Base-by-base conservation (phyloP, 1,139 yeast species). In the Meyerozyma sp. region DNA sequence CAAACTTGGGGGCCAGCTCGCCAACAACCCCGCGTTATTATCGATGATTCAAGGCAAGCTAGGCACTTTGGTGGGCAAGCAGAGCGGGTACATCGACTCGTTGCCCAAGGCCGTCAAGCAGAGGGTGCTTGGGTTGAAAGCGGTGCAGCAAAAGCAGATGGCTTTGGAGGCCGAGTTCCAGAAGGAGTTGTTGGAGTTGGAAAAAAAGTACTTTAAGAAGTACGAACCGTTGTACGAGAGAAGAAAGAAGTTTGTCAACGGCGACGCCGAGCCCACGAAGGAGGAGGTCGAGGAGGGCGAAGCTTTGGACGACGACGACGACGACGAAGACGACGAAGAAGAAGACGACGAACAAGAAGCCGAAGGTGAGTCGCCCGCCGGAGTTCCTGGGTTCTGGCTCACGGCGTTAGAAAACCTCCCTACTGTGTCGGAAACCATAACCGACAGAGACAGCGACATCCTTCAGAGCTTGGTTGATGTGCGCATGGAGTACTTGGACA, bases 341-440 rank as follows among this genome's bases (percentile, higher is more conserved):
- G 77, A 66, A 7, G 76, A 69, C 8, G 79, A 68, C 9, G 77
- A 69, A 18, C 69, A 66, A 25, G 67, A 60, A 9, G 68, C 57
- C 4, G 73, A 65, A n/a, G 75, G 60, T 2, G 72, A 68, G 27
- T 70, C 60, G 29, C 64, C 66, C 44, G 72, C 72, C 52, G 99
- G 99, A 53, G 80, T 93, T 56, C 98, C 98, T 44, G 82, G 87
- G 45, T 93, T 93, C 75, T 93, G 99, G 99, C 76, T 91, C 58
- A 93, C 98, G 20, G 95, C 98, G 8, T 73, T 93, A 67, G 94
- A 87, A 65, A 93, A 91, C 68, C 73, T 93, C 55, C 80, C 84
- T 25, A 82, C 89, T 30, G 81, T 91, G 37, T 79, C 91, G 29
- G 96, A 90, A 52, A 82, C 90, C 51, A 87, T 94, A 56, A 81